Percentiles rank a stretch among this genome's conserved stretches.
These are phyloP conservation scores for Clausena lansium DNA, from an alignment of 345 rosid genomes.

Conservation along the genomic window DNA sequence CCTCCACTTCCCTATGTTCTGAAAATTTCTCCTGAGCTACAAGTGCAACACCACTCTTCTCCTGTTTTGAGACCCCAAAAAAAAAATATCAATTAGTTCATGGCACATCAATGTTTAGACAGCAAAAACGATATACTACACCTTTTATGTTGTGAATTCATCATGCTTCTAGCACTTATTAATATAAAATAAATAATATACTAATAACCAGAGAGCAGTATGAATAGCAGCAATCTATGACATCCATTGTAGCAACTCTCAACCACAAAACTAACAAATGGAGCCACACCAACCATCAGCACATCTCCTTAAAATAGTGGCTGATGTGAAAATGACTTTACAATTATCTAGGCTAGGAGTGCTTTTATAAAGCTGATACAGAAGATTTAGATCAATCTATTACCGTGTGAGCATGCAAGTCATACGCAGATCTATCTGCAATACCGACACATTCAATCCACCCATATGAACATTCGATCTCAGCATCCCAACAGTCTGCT, in stretches of 20 bases:
- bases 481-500: conserved; percentile 99
- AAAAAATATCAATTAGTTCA: conserved; percentile 6
- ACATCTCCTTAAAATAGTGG: background rate
- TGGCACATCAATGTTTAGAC: background rate
- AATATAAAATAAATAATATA: background rate
- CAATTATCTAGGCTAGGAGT: background rate
- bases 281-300: background rate
- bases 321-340: background rate
- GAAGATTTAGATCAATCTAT: conserved; percentile 9
- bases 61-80: conserved; percentile 40
- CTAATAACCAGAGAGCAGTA: background rate
- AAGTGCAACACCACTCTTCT: conserved; percentile 77
- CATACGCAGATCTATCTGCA: conserved; percentile 97
- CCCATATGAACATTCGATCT: conserved; percentile 89
- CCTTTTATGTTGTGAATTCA: background rate
- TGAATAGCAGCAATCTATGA: background rate
- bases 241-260: background rate
- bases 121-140: background rate
- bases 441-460: conserved; percentile 99
- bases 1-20: conserved; percentile 95
- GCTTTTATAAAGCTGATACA: background rate
- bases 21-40: conserved; percentile 83
- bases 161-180: background rate
- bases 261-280: background rate
- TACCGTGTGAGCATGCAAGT: conserved; percentile 83